phyloP scores from a whole-genome alignment of 106 monocot genomes.

The Apostasia ramifera region DNA sequence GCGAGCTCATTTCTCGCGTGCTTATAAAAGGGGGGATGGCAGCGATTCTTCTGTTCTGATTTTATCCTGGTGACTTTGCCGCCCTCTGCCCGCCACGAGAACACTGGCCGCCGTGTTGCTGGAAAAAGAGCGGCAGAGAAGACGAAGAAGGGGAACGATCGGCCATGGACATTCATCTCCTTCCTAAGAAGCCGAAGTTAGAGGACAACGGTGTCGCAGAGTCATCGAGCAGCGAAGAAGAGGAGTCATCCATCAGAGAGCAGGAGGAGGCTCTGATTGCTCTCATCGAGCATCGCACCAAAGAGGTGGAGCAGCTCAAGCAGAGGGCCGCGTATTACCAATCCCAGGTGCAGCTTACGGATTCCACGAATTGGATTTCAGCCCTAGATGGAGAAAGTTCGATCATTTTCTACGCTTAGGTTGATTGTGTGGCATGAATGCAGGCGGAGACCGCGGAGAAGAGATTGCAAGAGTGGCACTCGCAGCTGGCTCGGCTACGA shows the following conservation, averaged over 20 bases:
- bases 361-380: not conserved
- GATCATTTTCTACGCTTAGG: not conserved
- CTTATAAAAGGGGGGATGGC: too few relatives aligned
- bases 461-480: conserved; percentile 35
- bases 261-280: conserved; percentile 56
- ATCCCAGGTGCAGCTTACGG: conserved; percentile 28
- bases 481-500: conserved; percentile 38
- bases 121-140: not conserved
- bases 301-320: conserved; percentile 30
- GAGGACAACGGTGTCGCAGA: conserved; percentile 6
- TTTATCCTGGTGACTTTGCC: too few relatives aligned
- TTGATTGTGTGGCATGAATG: not conserved
- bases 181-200: conserved; percentile 28
- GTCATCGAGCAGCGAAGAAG: not conserved
- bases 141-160: not conserved
- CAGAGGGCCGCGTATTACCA: conserved; percentile 34
- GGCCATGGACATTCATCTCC: conserved; percentile 15
- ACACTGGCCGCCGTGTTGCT: too few relatives aligned
- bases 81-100: too few relatives aligned
- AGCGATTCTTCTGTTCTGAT: too few relatives aligned
- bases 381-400: not conserved
- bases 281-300: conserved; percentile 43
- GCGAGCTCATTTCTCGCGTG: too few relatives aligned
- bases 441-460: conserved; percentile 53
- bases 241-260: conserved; percentile 11